These are phyloP conservation scores for Moelleriella libera DNA, from an alignment of 2,329 filamentous ascomycete species.

Conservation along the genomic window DNA sequence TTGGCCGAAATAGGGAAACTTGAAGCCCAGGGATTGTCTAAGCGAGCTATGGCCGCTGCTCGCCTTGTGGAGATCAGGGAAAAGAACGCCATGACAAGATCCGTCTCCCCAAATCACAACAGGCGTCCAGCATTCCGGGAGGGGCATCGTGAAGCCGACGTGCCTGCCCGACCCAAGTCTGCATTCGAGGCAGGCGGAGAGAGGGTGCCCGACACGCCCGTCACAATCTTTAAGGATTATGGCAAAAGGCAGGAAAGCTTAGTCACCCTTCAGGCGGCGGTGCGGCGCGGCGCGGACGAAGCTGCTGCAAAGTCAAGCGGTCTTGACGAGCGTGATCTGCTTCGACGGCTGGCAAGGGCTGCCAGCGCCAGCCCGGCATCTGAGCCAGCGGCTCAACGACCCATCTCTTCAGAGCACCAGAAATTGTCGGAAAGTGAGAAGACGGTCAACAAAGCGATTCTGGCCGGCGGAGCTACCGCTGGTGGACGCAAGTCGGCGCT, in stretches of 20 bases:
- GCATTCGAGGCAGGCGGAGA: conserved; percentile 15
- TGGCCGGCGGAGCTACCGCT: conserved; percentile 8
- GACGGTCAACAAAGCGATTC: conserved; percentile 3
- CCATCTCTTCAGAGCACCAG: neutral
- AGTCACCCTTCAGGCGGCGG: neutral
- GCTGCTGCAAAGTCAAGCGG: neutral
- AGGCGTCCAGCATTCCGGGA: conserved; percentile 14
- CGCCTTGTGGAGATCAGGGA: conserved; percentile 38
- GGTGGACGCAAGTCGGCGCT: conserved; percentile 6
- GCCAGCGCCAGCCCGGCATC: conserved; percentile 28
- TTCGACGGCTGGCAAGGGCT: conserved; percentile 33
- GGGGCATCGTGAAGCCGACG: conserved; percentile 8
- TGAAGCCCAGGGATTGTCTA: conserved; percentile 29
- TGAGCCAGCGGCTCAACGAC: conserved; percentile 11
- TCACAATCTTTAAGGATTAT: conserved; percentile 22
- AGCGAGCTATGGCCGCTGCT: conserved; percentile 30
- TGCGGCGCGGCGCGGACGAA: neutral
- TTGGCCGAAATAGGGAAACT: conserved; percentile 32
- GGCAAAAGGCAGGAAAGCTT: conserved; percentile 1
- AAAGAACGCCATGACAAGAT: conserved; percentile 29
- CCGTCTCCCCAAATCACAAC: conserved; percentile 25
- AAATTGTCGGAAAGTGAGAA: conserved; percentile 2
- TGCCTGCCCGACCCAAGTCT: neutral
- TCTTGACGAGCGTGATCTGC: conserved; percentile 26
- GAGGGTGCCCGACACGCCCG: conserved; percentile 22